These are phyloP conservation scores for Aspergillus thermomutatus DNA, from an alignment of 2,329 filamentous ascomycete genomes.

Conservation along the genomic window DNA sequence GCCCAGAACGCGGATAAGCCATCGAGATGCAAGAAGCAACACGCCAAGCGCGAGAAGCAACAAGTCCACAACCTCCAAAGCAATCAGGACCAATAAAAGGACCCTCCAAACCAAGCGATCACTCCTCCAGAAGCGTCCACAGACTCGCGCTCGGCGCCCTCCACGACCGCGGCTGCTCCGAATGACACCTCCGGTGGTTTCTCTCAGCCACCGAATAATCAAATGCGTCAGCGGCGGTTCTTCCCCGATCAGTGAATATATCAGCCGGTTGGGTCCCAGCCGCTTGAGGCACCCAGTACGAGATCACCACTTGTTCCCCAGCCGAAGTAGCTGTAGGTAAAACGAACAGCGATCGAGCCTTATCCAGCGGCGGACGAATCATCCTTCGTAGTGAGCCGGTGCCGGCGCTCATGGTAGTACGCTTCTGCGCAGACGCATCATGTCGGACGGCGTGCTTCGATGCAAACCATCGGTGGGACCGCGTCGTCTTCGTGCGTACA, in stretches of 20 bases:
- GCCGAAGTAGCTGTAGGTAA: conserved; percentile 23
- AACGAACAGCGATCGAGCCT: conserved; percentile 28
- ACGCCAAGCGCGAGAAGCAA: not conserved
- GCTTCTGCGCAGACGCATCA: not conserved
- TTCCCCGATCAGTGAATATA: conserved; percentile 5
- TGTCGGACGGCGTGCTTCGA: not conserved
- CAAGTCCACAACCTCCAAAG: not conserved
- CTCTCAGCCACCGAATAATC: conserved; percentile 16
- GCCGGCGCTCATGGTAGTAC: not conserved
- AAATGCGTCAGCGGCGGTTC: not conserved
- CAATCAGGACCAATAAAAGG: too few relatives aligned
- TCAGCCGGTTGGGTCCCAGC: conserved; percentile 5
- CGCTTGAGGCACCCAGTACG: conserved; percentile 18
- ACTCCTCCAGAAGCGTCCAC: conserved; percentile 36
- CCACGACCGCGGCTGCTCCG: conserved; percentile 37
- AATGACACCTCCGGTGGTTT: conserved; percentile 36
- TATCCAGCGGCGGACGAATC: conserved; percentile 30
- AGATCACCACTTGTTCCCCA: conserved; percentile 16
- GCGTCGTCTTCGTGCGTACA: conserved; percentile 18
- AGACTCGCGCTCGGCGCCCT: conserved; percentile 32
- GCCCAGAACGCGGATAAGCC: not conserved
- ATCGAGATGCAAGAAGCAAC: not conserved
- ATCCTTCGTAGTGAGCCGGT: conserved; percentile 25
- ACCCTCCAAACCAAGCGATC: too few relatives aligned
- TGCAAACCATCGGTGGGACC: conserved; percentile 11